Evolutionary conservation across 768 basidiomycete genomes (phyloP).

Genomic region (Kwoniella mangroviensis): DNA sequence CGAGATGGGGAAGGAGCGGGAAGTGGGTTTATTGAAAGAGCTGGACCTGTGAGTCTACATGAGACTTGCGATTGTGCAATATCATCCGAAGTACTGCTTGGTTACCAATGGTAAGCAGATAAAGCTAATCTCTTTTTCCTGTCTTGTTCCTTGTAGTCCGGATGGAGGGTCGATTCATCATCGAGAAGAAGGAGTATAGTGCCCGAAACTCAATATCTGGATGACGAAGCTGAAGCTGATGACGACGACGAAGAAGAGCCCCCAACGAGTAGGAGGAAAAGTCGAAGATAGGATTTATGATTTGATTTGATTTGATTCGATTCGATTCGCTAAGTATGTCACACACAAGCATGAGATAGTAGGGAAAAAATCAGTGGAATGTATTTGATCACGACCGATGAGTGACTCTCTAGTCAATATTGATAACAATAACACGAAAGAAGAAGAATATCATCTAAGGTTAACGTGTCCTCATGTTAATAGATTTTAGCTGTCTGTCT

Average conservation of each 20-base stretch:
- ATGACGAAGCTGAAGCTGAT: conserved; percentile 22
- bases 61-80: too few species aligned
- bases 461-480: too few species aligned
- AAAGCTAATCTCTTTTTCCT: background rate
- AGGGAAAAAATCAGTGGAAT: too few species aligned
- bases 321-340: too few species aligned
- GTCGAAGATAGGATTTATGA: background rate
- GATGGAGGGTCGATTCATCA: conserved; percentile 8
- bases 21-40: conserved; percentile 17
- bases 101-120: too few species aligned
- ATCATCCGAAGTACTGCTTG: too few species aligned
- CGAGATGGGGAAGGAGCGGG: conserved; percentile 24
- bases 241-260: conserved; percentile 27
- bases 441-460: too few species aligned
- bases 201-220: conserved; percentile 38
- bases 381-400: too few species aligned
- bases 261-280: background rate
- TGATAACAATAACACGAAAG: too few species aligned
- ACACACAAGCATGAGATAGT: too few species aligned
- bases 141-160: background rate
- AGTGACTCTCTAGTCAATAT: too few species aligned
- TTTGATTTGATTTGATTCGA: background rate
- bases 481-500: too few species aligned
- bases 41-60: conserved; percentile 17
- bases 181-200: conserved; percentile 27